These are phyloP conservation scores for Russula ochroleuca DNA, from an alignment of 768 basidiomycete species.

Conservation along the genomic window DNA sequence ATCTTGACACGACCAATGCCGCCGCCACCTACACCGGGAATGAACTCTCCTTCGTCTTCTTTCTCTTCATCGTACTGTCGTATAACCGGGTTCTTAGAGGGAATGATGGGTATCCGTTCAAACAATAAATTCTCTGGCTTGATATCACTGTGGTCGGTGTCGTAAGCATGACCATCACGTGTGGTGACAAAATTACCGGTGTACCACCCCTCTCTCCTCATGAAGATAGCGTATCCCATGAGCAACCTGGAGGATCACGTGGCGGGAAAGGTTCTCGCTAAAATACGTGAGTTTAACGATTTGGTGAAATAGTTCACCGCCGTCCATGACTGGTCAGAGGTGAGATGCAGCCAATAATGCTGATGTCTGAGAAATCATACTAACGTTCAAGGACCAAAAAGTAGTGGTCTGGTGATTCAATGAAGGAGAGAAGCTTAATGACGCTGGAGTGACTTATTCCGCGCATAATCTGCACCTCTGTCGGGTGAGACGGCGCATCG, in stretches of 20 bases:
- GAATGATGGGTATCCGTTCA: constrained; percentile 85
- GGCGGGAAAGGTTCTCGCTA: constrained; percentile 92
- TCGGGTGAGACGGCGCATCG: constrained; percentile 4
- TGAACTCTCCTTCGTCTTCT: constrained; percentile 96
- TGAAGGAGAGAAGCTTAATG: constrained; percentile 88
- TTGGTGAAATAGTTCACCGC: constrained; percentile 97
- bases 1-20: constrained; percentile 98
- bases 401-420: constrained; percentile 89
- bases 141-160: constrained; percentile 59
- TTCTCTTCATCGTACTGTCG: constrained; percentile 98
- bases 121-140: constrained; percentile 98
- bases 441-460: constrained; percentile 88
- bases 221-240: constrained; percentile 93
- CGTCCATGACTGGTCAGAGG: constrained; percentile 74
- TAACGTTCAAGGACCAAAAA: constrained; percentile 88
- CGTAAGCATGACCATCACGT: background rate
- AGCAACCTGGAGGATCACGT: constrained; percentile 95
- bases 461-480: constrained; percentile 99
- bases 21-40: constrained; percentile 87
- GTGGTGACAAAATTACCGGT: constrained; percentile 49
- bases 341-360: background rate
- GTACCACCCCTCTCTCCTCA: constrained; percentile 96
- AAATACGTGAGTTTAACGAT: constrained; percentile 99
- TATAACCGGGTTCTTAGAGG: constrained; percentile 66
- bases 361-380: constrained; percentile 33